A percentile compares a stretch with the other conserved stretches of the same genome.
Conservation (phyloP, 345 rosid species). For the Populus euphratica region DNA sequence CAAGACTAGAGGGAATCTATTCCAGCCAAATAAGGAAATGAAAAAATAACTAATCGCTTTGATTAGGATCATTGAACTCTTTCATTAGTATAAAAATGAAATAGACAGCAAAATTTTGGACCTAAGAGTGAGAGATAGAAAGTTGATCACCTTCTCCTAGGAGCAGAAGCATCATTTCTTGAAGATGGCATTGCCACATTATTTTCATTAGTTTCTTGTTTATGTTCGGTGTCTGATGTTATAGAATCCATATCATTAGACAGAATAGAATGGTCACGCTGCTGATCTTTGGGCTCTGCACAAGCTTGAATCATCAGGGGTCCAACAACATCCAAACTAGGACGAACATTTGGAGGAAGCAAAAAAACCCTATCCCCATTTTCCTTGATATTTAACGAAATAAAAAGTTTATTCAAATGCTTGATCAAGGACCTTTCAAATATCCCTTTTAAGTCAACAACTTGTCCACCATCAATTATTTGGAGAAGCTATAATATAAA, state of each 20-base stretch:
- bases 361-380: slow-evolving; percentile 67
- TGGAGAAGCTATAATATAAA: slow-evolving; percentile 52
- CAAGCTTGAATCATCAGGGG: slow-evolving; percentile 41
- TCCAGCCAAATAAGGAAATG: not conserved
- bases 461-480: slow-evolving; percentile 93
- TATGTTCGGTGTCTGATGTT: slow-evolving; percentile 17
- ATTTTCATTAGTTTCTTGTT: slow-evolving; percentile 30
- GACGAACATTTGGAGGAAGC: slow-evolving; percentile 41
- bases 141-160: slow-evolving; percentile 53
- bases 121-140: not conserved
- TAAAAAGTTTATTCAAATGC: slow-evolving; percentile 67
- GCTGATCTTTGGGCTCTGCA: slow-evolving; percentile 35
- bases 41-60: not conserved
- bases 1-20: not conserved
- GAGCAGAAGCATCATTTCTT: slow-evolving; percentile 45
- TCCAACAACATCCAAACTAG: slow-evolving; percentile 59
- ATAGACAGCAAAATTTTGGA: not conserved
- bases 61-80: too few species aligned
- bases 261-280: slow-evolving; percentile 19
- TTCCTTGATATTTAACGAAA: slow-evolving; percentile 59
- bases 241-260: slow-evolving; percentile 26
- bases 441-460: slow-evolving; percentile 82
- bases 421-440: slow-evolving; percentile 56
- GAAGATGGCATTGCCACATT: slow-evolving; percentile 21
- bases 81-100: not conserved